Evolutionary conservation across 1,284 basidiomycete species (phyloP), one percentile per base, ranked within the genome.

Genomic region (Rhodotorula mucilaginosa): DNA sequence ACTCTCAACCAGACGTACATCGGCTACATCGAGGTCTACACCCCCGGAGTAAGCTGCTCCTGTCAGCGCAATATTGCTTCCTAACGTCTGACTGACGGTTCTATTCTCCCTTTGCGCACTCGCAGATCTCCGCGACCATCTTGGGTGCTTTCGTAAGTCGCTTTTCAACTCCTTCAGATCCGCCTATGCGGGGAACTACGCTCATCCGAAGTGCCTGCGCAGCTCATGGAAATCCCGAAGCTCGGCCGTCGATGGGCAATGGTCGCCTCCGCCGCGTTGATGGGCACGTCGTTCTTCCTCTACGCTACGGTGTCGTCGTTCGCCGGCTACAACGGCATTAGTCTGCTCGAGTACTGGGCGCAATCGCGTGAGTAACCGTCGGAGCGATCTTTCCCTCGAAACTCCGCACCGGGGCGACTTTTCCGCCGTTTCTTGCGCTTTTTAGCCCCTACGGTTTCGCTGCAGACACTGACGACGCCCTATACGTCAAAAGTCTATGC

Each of bases 201-300:
- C 56, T 39, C 0, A 48, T 12, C 16, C n/a, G 47, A 48, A 0
- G 44, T 26, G 18, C 57, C 8, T 34, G 18, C 23, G 31, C 59
- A 61, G 59, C 73, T 80, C 63, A 80, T 80, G 71, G 80, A 81
- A 67, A 72, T 80, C 2, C 77, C 76, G 31, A 69, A 68, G 29
- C 66, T 80, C 19, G 80, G 80, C 3, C 68, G 79, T 44, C 79
- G 80, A 48, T 79, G 77, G 72, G 73, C 79, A 2, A 79, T 81
- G 78, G 76, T 79, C 16, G 62, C 77, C 23, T 74, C 78, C 21
- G 78, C 76, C 21, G 74, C 74, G 0, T 60, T 81, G 44, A 80
- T 80, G 79, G 80, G 78, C 0, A 60, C 77, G 0, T 75, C 76
- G 5, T 71, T 81, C 47, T 81, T 79, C 69, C 67, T 81, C 26